Evolutionary conservation across 805 yeast species (phyloP), one percentile per base, ranked within the genome.

Genomic region (Metschnikowia rubicola): DNA sequence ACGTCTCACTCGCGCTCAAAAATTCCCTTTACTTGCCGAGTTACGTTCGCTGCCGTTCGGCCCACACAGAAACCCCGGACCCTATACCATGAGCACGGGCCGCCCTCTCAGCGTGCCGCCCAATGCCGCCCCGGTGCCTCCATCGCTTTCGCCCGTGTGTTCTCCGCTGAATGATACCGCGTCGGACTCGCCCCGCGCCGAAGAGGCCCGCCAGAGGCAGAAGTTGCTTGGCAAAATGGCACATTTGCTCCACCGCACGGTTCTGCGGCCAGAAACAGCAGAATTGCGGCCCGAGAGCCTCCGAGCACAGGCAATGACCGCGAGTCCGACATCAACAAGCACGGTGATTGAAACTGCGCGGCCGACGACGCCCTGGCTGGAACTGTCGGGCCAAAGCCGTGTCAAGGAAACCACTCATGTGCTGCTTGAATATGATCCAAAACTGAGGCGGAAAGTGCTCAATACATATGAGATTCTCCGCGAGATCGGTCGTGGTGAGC

Each of bases 401-500:
- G 43, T 49, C 33, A 89, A 86, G 60, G 97, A 92, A 63, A 91
- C 97, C 1, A 83, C 79, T 48, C 78, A 79, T 48, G 88, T 94
- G 12, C 79, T 77, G 32, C 77, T 92, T 34, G 96, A 91, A 56
- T 90, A 88, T 67, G 96, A 94, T 64, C 97, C 98, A 0, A 78
- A 86, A 4, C 81, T 85, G 1, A 83, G 85, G 51, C 79, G 94
- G 42, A 87, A 91, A 62, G 81, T 85, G 32, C 74, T 94, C 51
- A 94, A 94, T 67, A 83, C 95, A 0, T 94, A 91, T 63, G 99
- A 94, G 65, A 87, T 94, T 33, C 67, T 90, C 30, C 75, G 78
- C 26, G 97, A 91, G 67, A 74, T 94, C 29, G 99, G 99, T 10
- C 76, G 87, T 32, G 99, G 99, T n/a, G 96, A 91, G 64, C 98